Percentiles rank a stretch among this genome's conserved stretches.
Evolutionary conservation across 306 rosid species (phyloP).

Genomic region (Castanea sativa): DNA sequence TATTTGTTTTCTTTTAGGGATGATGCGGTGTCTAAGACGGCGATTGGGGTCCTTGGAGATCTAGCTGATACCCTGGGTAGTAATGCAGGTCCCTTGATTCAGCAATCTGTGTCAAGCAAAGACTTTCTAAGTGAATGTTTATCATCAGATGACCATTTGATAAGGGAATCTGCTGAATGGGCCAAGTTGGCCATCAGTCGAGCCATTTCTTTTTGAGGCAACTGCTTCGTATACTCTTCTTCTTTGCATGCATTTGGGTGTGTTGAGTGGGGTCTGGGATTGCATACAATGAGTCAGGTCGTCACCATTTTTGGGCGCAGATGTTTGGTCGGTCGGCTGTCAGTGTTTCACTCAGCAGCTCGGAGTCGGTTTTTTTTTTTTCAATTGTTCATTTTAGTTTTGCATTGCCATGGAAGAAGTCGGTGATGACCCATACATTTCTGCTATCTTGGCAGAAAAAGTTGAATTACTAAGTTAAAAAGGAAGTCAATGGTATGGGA

Average conservation of each 20-base stretch:
- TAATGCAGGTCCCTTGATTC: slow-evolving; percentile 68
- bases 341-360: slow-evolving; percentile 49
- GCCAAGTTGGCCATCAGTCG: slow-evolving; percentile 83
- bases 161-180: slow-evolving; percentile 95
- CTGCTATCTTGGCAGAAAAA: slow-evolving; percentile 81
- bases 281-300: slow-evolving; percentile 86
- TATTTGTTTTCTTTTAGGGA: slow-evolving; percentile 55
- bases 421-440: slow-evolving; percentile 47
- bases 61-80: slow-evolving; percentile 82
- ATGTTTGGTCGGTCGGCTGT: slow-evolving; percentile 43
- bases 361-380: slow-evolving; percentile 40
- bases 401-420: slow-evolving; percentile 61
- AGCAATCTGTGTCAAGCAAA: slow-evolving; percentile 85
- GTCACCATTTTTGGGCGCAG: slow-evolving; percentile 69
- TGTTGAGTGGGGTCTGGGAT: slow-evolving; percentile 65
- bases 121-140: slow-evolving; percentile 84
- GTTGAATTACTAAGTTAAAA: slow-evolving; percentile 23
- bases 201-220: slow-evolving; percentile 70
- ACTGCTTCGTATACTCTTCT: slow-evolving; percentile 33
- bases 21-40: slow-evolving; percentile 77
- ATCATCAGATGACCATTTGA: slow-evolving; percentile 70
- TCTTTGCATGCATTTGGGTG: slow-evolving; percentile 81
- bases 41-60: slow-evolving; percentile 93
- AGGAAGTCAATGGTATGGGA: slow-evolving; percentile 28
- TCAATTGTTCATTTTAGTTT: slow-evolving; percentile 29